Evolutionary conservation across 768 basidiomycete species (phyloP).

Genomic region (Chalciporus piperatus): DNA sequence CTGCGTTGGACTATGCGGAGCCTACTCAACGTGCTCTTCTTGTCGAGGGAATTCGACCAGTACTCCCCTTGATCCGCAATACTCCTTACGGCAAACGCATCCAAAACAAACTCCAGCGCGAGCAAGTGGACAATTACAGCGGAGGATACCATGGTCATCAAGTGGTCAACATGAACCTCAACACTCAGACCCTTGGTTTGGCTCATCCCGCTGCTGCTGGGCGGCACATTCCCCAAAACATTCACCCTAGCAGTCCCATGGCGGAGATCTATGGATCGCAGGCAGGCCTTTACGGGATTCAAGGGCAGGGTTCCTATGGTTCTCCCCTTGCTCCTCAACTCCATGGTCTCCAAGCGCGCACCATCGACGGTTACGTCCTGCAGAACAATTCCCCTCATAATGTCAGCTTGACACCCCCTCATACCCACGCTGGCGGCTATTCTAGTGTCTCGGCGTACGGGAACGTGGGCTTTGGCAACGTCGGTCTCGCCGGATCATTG

Average conservation of each 20-base stretch:
- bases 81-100: conserved; percentile 99
- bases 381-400: conserved; percentile 71
- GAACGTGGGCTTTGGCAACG: conserved; percentile 52
- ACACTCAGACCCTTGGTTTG: conserved; percentile 53
- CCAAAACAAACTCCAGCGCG: conserved; percentile 96
- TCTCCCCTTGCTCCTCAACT: conserved; percentile 52
- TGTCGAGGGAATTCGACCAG: conserved; percentile 97
- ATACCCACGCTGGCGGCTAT: conserved; percentile 53
- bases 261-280: conserved; percentile 65
- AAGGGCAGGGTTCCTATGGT: conserved; percentile 54
- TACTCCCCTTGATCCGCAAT: conserved; percentile 96
- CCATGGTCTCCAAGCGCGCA: conserved; percentile 63
- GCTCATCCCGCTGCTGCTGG: conserved; percentile 39
- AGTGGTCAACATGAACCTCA: conserved; percentile 54
- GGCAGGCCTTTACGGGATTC: conserved; percentile 60
- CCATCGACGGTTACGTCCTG: conserved; percentile 80
- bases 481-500: conserved; percentile 50
- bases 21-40: conserved; percentile 88
- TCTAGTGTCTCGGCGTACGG: conserved; percentile 50
- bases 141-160: conserved; percentile 59
- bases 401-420: conserved; percentile 57
- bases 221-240: conserved; percentile 56
- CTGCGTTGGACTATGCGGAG: conserved; percentile 96
- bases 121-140: conserved; percentile 72
- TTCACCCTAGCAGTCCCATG: conserved; percentile 53